Base-by-base conservation (phyloP, 2,329 filamentous ascomycete species). In the Microdochium paspali region DNA sequence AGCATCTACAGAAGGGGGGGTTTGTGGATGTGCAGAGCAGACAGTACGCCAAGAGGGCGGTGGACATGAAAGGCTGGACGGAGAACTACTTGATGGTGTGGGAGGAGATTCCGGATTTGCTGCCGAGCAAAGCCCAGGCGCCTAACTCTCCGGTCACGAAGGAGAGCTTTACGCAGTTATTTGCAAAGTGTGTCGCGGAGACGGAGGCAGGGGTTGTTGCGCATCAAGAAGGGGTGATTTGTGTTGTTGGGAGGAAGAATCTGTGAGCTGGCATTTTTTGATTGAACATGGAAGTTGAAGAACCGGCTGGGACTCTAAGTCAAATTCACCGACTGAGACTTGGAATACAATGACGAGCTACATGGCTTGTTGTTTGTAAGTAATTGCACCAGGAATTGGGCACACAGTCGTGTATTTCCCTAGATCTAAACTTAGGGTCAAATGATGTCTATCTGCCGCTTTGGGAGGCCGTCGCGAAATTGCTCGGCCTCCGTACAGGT, bases 21-120 rank as follows among this genome's bases (percentile, higher is more conserved):
- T 55, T 52, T 18, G 18, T 48, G 3, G 44, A 55, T 2, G 50
- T 54, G 2, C 24, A 24, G 2, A 5, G 51, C 18, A 7, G 32
- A 2, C 31, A 7, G 10, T 2, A 6, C 1, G 24, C 44, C 5
- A 52, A 47, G 7, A 47, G 49, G 1, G 51, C 44, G 30, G 47
- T 50, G 23, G 56, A 58, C 20, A 49, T 51, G 4, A 59, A 57
- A 47, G 55, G 42, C 21, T 60, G 54, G 55, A 58, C 58, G 0
- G 56, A 60, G 2, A 49, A 59, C 28, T 57, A 55, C 31, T 35
- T 60, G 13, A 58, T 59, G 53, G 54, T 58, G 1, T 58, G 56
- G 46, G 51, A 57, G 30, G 57, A 61, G 18, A 44, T 58, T 1
- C 45, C 49, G 4, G 46, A 50, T 1, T 48, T 51, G n/a, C 57